phyloP scores from a whole-genome alignment of 2,329 filamentous ascomycete species.

The Fusarium multiceps region DNA sequence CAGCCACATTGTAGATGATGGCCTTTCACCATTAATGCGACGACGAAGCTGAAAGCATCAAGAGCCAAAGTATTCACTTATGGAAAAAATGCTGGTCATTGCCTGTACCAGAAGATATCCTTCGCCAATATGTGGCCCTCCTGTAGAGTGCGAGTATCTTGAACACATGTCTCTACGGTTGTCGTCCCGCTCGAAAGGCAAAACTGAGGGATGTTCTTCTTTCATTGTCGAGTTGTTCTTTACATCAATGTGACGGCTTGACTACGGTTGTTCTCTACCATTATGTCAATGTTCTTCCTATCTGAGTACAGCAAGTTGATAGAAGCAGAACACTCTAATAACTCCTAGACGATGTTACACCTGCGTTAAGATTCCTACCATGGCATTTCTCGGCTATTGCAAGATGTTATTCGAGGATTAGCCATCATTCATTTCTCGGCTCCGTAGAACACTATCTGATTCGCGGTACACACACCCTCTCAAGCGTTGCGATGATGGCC shows the following conservation, averaged over 20 bases:
- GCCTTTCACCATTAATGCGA: background rate
- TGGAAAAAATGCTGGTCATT: background rate
- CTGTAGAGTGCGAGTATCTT: background rate
- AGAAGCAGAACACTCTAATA: background rate
- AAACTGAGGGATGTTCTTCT: background rate
- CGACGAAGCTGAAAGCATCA: background rate
- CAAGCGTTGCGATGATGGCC: background rate
- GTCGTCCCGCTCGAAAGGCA: background rate
- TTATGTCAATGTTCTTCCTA: background rate
- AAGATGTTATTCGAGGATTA: background rate
- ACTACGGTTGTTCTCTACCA: background rate
- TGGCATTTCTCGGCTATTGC: background rate
- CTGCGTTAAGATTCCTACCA: rapidly evolving
- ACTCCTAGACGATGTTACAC: background rate
- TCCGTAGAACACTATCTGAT: background rate
- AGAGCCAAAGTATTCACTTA: background rate
- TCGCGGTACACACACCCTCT: background rate
- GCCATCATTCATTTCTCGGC: rapidly evolving
- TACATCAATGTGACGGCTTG: background rate
- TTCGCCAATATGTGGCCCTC: background rate
- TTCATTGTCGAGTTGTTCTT: background rate
- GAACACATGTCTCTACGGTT: background rate
- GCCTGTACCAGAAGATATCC: background rate
- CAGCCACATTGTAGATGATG: background rate
- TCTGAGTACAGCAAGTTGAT: background rate